Percentiles rank a stretch among this genome's conserved stretches.
Evolutionary conservation across 2,329 filamentous ascomycete species (phyloP).

Genomic region (Penicillium sp.): DNA sequence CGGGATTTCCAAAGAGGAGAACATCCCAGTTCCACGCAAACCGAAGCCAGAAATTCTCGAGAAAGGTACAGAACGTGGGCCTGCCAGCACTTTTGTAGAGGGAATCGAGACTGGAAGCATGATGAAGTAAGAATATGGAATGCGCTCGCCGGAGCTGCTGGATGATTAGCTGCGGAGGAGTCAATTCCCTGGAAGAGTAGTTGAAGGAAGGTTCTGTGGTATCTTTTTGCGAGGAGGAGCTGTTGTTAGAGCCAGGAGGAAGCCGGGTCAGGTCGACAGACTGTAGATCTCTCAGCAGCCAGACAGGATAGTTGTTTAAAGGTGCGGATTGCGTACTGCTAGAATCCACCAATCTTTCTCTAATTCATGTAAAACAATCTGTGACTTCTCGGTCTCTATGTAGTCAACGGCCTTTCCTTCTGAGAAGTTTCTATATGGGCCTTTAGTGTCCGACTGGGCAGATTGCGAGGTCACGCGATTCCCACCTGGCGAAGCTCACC

Average conservation of each 20-base stretch:
- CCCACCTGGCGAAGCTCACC: conserved; percentile 81
- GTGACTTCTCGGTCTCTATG: conserved; percentile 87
- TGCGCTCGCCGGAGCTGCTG: conserved; percentile 84
- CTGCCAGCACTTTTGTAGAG: conserved; percentile 70
- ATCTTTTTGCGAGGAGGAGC: conserved; percentile 39
- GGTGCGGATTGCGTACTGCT: conserved; percentile 65
- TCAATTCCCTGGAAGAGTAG: conserved; percentile 89
- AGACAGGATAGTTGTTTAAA: neutral
- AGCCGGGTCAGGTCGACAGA: conserved; percentile 82
- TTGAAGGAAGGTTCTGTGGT: conserved; percentile 61
- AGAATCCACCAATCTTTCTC: conserved; percentile 96
- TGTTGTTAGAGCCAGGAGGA: conserved; percentile 57
- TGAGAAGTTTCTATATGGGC: conserved; percentile 71
- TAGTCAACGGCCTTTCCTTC: conserved; percentile 76
- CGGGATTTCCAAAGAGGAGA: conserved; percentile 86
- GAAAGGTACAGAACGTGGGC: conserved; percentile 70
- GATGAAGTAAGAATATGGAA: conserved; percentile 83
- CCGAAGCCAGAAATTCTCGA: conserved; percentile 81
- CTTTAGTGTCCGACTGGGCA: conserved; percentile 23
- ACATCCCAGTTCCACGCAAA: conserved; percentile 79
- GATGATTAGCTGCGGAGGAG: conserved; percentile 76
- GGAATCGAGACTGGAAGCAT: conserved; percentile 73
- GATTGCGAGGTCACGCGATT: conserved; percentile 21
- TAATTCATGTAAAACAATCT: conserved; percentile 83
- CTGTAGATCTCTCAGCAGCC: conserved; percentile 47